Percentiles rank a stretch among this genome's conserved stretches.
phyloP scores from a whole-genome alignment of 306 rosid species.

The Cicer chorassanicum region DNA sequence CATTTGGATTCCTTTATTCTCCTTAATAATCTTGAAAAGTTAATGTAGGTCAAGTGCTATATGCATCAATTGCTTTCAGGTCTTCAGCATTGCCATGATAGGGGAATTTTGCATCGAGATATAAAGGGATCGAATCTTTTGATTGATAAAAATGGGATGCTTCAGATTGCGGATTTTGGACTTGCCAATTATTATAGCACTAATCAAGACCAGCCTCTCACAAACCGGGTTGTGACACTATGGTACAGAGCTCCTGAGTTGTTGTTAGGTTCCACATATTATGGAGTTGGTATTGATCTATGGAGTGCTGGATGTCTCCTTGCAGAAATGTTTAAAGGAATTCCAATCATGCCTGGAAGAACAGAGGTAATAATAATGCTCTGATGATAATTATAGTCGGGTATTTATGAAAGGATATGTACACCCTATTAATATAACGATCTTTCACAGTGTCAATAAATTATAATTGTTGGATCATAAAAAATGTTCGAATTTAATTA shows the following conservation, averaged over 20 bases:
- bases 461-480: no score
- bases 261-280: slow-evolving; percentile 74
- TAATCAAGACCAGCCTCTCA: slow-evolving; percentile 58
- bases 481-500: no score
- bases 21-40: slow-evolving; percentile 44
- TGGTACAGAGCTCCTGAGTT: slow-evolving; percentile 96
- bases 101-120: slow-evolving; percentile 89
- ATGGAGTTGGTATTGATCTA: slow-evolving; percentile 86
- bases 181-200: slow-evolving; percentile 72
- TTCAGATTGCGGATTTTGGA: slow-evolving; percentile 92
- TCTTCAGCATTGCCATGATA: slow-evolving; percentile 85
- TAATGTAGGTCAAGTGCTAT: slow-evolving; percentile 85
- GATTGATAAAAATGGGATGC: slow-evolving; percentile 80
- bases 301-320: slow-evolving; percentile 98
- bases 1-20: slow-evolving; percentile 33
- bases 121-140: slow-evolving; percentile 88
- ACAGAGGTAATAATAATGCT: slow-evolving; percentile 64
- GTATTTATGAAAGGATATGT: no score
- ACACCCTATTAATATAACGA: no score
- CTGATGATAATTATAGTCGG: neutral
- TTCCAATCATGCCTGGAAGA: slow-evolving; percentile 80
- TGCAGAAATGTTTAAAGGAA: slow-evolving; percentile 80
- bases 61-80: slow-evolving; percentile 94
- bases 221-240: slow-evolving; percentile 91
- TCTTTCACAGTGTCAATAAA: no score